These are phyloP conservation scores for Lasiosphaeris hirsuta DNA, from an alignment of 495 filamentous ascomycete genomes.

Conservation along the genomic window DNA sequence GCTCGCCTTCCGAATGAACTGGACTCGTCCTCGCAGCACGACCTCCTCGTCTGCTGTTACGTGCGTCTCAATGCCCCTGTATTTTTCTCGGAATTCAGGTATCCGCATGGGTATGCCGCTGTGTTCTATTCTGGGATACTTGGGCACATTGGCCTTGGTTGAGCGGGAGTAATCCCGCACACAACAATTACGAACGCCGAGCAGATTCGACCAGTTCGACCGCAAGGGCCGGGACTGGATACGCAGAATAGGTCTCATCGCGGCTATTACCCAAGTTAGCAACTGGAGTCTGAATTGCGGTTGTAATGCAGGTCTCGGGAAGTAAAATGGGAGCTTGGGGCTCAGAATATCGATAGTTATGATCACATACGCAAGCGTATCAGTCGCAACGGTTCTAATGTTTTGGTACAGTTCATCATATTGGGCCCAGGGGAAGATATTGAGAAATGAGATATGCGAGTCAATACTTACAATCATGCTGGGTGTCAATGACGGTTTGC, in stretches of 20 bases:
- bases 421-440: not conserved
- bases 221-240: slow-evolving; percentile 48
- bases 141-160: slow-evolving; percentile 33
- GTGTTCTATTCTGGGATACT: slow-evolving; percentile 38
- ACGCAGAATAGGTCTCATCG: slow-evolving; percentile 37
- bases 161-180: slow-evolving; percentile 44
- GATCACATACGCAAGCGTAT: slow-evolving; percentile 65
- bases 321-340: slow-evolving; percentile 14
- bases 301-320: not conserved
- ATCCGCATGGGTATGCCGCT: slow-evolving; percentile 30
- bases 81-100: slow-evolving; percentile 39
- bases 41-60: slow-evolving; percentile 38
- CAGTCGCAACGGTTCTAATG: slow-evolving; percentile 95
- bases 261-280: slow-evolving; percentile 6
- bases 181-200: slow-evolving; percentile 24
- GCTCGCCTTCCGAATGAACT: slow-evolving; percentile 41
- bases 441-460: not conserved
- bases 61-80: slow-evolving; percentile 22
- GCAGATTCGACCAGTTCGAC: slow-evolving; percentile 44
- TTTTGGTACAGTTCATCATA: slow-evolving; percentile 46
- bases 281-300: not conserved
- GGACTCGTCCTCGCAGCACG: slow-evolving; percentile 45
- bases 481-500: not conserved
- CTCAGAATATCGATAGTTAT: slow-evolving; percentile 51
- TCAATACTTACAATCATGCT: slow-evolving; percentile 25